phyloP scores from a whole-genome alignment of 768 basidiomycete genomes.

The Lactarius hatsudake region DNA sequence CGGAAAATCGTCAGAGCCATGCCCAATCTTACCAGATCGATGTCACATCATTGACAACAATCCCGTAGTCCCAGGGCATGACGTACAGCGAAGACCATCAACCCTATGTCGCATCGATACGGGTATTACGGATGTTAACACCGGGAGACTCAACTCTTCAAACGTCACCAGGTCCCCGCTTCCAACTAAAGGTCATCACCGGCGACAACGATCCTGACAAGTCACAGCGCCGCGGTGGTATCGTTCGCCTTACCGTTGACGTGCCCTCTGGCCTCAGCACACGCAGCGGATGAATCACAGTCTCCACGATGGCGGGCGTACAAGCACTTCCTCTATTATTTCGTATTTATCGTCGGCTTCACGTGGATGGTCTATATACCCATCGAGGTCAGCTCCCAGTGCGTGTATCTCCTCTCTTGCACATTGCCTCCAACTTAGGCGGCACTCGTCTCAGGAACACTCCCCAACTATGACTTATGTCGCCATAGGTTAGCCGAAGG shows the following conservation, averaged over 20 bases:
- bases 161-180: constrained; percentile 33
- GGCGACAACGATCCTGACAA: not conserved
- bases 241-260: constrained; percentile 51
- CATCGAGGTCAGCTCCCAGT: constrained; percentile 68
- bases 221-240: constrained; percentile 31
- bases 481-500: constrained; percentile 57
- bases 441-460: constrained; percentile 47
- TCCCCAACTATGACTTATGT: constrained; percentile 72
- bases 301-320: constrained; percentile 69
- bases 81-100: no score
- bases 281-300: constrained; percentile 30
- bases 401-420: constrained; percentile 35
- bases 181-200: constrained; percentile 12
- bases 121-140: constrained; percentile 27
- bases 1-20: no score
- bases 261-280: no score
- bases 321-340: constrained; percentile 78
- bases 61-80: no score
- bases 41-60: no score
- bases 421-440: constrained; percentile 14
- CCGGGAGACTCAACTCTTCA: constrained; percentile 29
- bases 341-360: constrained; percentile 57
- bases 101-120: not conserved
- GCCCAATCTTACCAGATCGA: no score
- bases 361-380: constrained; percentile 79